phyloP scores from a whole-genome alignment of 768 basidiomycete genomes.

The Naganishia onofrii region DNA sequence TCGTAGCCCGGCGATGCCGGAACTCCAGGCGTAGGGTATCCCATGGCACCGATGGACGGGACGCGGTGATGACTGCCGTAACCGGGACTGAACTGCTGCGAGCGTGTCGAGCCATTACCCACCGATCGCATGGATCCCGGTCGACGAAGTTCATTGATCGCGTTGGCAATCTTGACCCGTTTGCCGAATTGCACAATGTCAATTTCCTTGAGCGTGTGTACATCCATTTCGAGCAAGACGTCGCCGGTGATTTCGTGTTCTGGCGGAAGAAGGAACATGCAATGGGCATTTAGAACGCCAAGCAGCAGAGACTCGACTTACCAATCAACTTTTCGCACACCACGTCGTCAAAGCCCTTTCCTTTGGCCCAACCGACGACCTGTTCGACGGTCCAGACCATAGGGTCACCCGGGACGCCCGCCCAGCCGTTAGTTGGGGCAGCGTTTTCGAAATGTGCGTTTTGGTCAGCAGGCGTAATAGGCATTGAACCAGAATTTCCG shows the following conservation, averaged over 20 bases:
- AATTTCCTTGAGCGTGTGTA: constrained; percentile 89
- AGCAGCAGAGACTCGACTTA: constrained; percentile 51
- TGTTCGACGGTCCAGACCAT: constrained; percentile 82
- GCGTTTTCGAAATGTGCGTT: neutral
- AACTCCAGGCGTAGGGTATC: constrained; percentile 17
- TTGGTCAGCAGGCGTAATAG: neutral
- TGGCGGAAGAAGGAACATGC: constrained; percentile 45
- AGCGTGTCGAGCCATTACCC: constrained; percentile 25
- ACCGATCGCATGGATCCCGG: constrained; percentile 60
- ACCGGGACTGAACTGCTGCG: constrained; percentile 19
- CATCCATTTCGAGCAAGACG: constrained; percentile 88
- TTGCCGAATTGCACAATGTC: constrained; percentile 93
- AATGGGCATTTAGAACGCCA: neutral
- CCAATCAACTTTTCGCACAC: constrained; percentile 84
- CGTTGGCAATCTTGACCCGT: constrained; percentile 86
- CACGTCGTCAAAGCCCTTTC: constrained; percentile 77
- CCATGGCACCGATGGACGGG: constrained; percentile 2
- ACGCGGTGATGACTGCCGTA: constrained; percentile 6
- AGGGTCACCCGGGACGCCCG: constrained; percentile 53
- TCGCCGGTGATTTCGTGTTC: constrained; percentile 99
- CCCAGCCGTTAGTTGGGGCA: constrained; percentile 23
- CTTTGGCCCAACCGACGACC: constrained; percentile 81
- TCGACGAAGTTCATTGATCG: constrained; percentile 79
- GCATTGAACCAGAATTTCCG: neutral
- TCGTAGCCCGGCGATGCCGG: neutral